Evolutionary conservation across 164 flowering plant genomes (phyloP).

Genomic region (Macadamia integrifolia): DNA sequence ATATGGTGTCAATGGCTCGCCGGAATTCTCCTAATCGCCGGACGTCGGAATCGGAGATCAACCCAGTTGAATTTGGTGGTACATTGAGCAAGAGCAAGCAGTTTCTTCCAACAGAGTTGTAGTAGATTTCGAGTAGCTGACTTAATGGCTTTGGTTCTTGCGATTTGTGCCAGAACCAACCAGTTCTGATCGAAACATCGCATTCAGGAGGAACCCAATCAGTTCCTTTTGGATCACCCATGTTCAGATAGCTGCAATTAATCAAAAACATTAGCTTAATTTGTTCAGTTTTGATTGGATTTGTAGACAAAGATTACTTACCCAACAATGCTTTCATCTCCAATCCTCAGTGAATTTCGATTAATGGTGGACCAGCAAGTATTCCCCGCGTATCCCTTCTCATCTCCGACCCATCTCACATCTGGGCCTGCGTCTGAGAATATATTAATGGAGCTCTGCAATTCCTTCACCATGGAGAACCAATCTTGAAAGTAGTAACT

Average conservation of each 20-base stretch:
- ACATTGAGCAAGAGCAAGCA: conserved; percentile 78
- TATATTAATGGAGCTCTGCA: conserved; percentile 78
- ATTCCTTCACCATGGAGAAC: conserved; percentile 83
- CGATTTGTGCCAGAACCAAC: conserved; percentile 95
- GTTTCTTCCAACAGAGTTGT: conserved; percentile 83
- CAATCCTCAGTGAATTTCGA: conserved; percentile 51
- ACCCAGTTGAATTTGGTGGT: conserved; percentile 80
- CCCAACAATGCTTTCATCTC: conserved; percentile 55
- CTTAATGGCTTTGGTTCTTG: conserved; percentile 60
- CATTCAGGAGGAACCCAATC: conserved; percentile 89
- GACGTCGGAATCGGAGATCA: conserved; percentile 57
- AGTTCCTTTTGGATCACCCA: conserved; percentile 68
- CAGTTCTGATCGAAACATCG: conserved; percentile 75
- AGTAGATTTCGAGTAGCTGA: conserved; percentile 67
- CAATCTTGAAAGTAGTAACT: conserved; percentile 69
- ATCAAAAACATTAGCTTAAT: not conserved
- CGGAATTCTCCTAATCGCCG: conserved; percentile 49
- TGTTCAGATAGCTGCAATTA: conserved; percentile 55
- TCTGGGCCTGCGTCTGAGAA: conserved; percentile 94
- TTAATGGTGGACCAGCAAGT: conserved; percentile 91
- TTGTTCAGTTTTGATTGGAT: not conserved
- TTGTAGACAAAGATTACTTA: conserved; percentile 13
- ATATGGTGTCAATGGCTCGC: conserved; percentile 51
- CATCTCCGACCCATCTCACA: conserved; percentile 87
- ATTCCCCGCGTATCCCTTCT: conserved; percentile 64